Conservation (phyloP, 2,329 filamentous ascomycete species). For the Sclerotinia minor region DNA sequence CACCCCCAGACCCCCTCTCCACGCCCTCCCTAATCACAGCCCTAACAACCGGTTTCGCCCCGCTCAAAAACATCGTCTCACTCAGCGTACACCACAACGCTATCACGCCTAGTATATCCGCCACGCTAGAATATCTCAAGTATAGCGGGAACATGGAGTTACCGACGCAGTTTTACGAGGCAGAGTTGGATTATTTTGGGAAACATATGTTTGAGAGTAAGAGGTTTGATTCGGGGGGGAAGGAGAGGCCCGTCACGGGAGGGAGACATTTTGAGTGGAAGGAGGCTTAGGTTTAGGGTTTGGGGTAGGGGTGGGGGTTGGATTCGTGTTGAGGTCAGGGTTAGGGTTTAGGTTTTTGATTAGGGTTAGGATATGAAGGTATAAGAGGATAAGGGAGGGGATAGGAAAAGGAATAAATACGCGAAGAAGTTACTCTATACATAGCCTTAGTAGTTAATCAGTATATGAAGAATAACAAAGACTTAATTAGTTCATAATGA, state of each 20-base stretch:
- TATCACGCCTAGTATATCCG: slow-evolving; percentile 59
- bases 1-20: slow-evolving; percentile 1
- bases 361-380: no score
- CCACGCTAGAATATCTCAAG: slow-evolving; percentile 67
- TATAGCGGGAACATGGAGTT: slow-evolving; percentile 59
- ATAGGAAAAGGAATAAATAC: no score
- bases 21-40: not conserved
- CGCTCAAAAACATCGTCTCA: not conserved
- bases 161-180: slow-evolving; percentile 69
- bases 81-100: slow-evolving; percentile 57
- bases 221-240: slow-evolving; percentile 47
- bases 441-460: no score
- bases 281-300: not conserved
- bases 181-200: slow-evolving; percentile 70
- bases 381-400: no score
- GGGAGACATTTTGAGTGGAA: slow-evolving; percentile 4
- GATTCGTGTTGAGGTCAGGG: no score
- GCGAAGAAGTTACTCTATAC: no score
- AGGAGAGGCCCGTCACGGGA: slow-evolving; percentile 48
- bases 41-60: not conserved
- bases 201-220: slow-evolving; percentile 64
- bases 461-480: no score
- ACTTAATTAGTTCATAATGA: no score
- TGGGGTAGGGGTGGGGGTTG: no score
- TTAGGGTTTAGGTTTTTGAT: no score